A percentile compares a stretch with the other conserved stretches of the same genome.
Conservation (phyloP, 2,329 filamentous ascomycete species). For the Pyrenophora graminea region DNA sequence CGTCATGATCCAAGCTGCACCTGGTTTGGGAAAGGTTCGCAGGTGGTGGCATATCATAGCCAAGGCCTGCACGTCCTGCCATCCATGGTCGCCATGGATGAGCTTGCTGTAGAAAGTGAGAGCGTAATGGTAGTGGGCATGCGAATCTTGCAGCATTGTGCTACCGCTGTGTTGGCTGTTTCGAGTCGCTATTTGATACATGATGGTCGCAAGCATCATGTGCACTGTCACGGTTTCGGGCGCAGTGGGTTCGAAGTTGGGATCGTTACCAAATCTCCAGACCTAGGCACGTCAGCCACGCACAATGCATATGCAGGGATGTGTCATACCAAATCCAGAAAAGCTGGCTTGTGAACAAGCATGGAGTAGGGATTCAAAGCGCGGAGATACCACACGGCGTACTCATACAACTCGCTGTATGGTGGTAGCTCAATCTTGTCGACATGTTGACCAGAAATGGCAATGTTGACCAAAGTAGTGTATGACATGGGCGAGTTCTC, state of each 20-base stretch:
- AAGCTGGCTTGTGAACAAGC: slow-evolving; percentile 75
- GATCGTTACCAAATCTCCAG: slow-evolving; percentile 75
- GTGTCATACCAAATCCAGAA: slow-evolving; percentile 65
- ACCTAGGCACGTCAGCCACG: slow-evolving; percentile 50
- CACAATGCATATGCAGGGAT: neutral
- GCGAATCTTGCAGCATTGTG: slow-evolving; percentile 64
- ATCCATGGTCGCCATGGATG: slow-evolving; percentile 61
- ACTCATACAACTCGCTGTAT: slow-evolving; percentile 67
- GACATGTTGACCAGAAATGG: slow-evolving; percentile 60
- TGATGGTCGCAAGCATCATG: slow-evolving; percentile 78
- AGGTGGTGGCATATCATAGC: slow-evolving; percentile 73
- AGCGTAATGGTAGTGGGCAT: slow-evolving; percentile 78
- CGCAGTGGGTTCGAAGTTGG: slow-evolving; percentile 62
- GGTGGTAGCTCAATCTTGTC: slow-evolving; percentile 63
- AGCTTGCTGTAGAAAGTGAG: slow-evolving; percentile 71
- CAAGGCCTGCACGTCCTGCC: slow-evolving; percentile 73
- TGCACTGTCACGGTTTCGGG: slow-evolving; percentile 73
- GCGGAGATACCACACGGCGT: slow-evolving; percentile 75
- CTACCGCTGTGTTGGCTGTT: slow-evolving; percentile 56
- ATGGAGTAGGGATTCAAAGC: slow-evolving; percentile 74
- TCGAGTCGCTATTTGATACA: slow-evolving; percentile 75
- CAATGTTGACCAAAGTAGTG: slow-evolving; percentile 69
- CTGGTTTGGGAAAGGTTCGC: slow-evolving; percentile 78
- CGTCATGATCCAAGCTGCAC: slow-evolving; percentile 70
- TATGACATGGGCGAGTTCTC: slow-evolving; percentile 65